Conservation (phyloP, 2,329 filamentous ascomycete species). For the Periconia sp. region DNA sequence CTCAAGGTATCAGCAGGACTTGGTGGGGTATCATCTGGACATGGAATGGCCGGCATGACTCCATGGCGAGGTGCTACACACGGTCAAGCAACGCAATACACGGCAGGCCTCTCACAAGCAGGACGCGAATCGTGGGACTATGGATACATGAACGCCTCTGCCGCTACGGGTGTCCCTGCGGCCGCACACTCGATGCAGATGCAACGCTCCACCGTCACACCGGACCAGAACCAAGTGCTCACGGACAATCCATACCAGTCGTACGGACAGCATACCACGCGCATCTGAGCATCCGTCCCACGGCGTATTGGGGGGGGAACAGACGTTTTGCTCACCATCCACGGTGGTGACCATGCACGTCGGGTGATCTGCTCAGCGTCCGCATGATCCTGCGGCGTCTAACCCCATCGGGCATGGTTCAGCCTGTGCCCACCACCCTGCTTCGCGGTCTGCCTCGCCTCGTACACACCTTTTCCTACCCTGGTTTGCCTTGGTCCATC, state of each 20-base stretch:
- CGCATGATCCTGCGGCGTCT: constrained; percentile 28
- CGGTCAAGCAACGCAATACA: constrained; percentile 39
- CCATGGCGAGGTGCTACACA: constrained; percentile 32
- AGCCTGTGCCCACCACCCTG: constrained; percentile 22
- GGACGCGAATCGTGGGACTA: constrained; percentile 42
- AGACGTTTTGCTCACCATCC: constrained; percentile 16
- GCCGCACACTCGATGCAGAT: constrained; percentile 34
- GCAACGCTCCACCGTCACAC: constrained; percentile 34
- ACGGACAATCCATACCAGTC: constrained; percentile 37
- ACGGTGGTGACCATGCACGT: constrained; percentile 28
- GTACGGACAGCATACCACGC: constrained; percentile 42
- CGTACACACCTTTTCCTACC: constrained; percentile 14
- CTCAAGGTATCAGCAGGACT: constrained; percentile 44
- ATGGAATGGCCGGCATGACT: constrained; percentile 38
- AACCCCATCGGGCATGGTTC: constrained; percentile 23
- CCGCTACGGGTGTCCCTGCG: constrained; percentile 26
- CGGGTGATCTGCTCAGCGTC: constrained; percentile 37
- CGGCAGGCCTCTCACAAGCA: constrained; percentile 29
- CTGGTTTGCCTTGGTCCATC: constrained; percentile 6
- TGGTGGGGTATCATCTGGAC: constrained; percentile 38
- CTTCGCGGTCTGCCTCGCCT: constrained; percentile 23
- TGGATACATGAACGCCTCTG: constrained; percentile 32
- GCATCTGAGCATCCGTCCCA: constrained; percentile 26
- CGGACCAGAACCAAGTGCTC: constrained; percentile 32
- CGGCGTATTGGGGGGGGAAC: constrained; percentile 10